Percentiles rank a stretch among this genome's conserved stretches.
Conservation (phyloP, 768 basidiomycete species). For the Daedaleopsis nitida region DNA sequence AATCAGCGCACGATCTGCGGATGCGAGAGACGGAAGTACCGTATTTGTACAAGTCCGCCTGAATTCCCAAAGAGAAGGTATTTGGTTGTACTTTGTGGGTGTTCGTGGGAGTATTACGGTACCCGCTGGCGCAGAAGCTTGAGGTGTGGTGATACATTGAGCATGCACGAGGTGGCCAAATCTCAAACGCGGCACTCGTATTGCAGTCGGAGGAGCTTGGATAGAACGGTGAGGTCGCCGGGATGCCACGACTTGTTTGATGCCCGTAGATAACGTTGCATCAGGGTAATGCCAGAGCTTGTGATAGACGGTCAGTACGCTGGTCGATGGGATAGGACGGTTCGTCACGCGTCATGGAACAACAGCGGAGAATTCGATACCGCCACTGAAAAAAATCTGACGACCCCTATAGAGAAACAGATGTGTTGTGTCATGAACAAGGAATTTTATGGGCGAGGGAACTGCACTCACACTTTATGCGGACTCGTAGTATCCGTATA, state of each 20-base stretch:
- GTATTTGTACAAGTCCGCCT: background rate
- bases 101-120: background rate
- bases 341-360: no score
- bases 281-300: background rate
- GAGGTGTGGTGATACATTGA: background rate
- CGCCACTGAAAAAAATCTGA: no score
- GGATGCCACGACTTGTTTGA: background rate
- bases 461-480: no score
- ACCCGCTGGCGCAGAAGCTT: background rate
- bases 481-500: no score
- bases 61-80: background rate
- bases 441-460: no score
- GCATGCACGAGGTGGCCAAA: background rate
- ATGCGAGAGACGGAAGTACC: background rate
- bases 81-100: background rate
- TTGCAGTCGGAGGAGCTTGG: background rate
- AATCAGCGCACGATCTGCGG: background rate
- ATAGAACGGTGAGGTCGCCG: no score
- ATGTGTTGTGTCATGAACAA: no score
- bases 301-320: background rate
- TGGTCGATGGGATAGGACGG: no score
- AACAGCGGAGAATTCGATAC: no score
- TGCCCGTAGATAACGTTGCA: no score
- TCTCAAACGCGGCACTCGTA: background rate
- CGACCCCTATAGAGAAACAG: no score